Evolutionary conservation across 2,329 filamentous ascomycete species (phyloP), one percentile per base, ranked within the genome.

Genomic region (Xylariaceae sp.): DNA sequence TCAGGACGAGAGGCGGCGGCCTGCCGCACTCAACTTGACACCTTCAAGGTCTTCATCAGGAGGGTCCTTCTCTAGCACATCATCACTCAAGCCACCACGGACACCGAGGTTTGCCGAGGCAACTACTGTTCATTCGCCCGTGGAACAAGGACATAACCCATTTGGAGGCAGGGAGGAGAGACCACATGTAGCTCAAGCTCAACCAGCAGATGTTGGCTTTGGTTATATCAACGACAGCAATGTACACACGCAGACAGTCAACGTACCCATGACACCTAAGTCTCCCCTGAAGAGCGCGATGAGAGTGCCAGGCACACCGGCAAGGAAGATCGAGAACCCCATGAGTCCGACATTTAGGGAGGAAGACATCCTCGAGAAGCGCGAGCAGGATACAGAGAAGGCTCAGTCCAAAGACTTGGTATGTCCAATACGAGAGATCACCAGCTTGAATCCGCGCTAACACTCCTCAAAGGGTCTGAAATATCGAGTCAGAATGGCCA

Each of bases 331-430:
- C 39, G 72, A 74, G 51, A 93, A 91, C 63, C 86, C 87, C 16
- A 69, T 95, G 51, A 96, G 89, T 66, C 90, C 91, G 31, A 96
- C 90, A 0, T 97, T 96, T 64, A 76, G 79, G 38, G 87, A 97
- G 68, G 91, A 96, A 67, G 81, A 91, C 38, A 67, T 86, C 4
- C 69, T 97, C 24, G 91, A 96, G 69, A 90, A 91, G 72, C 78
- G 83, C 43, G 91, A 97, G 63, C 75, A 75, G 42, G 64, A 73
- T 48, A 91, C 91, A 0, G 90, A 95, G 44, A 87, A 89, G 67
- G 80, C 91, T 62, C 91, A 97, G 67, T 86, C 79, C 24, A 83
- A 82, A 57, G 91, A 97, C 64, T 60, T 96, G 64, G 91, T 96
- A 80, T 64, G 88, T 76, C 28, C 31, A 19, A 17, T 4, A 16